phyloP scores from a whole-genome alignment of 2,329 filamentous ascomycete genomes.

The Aspergillus sp. region DNA sequence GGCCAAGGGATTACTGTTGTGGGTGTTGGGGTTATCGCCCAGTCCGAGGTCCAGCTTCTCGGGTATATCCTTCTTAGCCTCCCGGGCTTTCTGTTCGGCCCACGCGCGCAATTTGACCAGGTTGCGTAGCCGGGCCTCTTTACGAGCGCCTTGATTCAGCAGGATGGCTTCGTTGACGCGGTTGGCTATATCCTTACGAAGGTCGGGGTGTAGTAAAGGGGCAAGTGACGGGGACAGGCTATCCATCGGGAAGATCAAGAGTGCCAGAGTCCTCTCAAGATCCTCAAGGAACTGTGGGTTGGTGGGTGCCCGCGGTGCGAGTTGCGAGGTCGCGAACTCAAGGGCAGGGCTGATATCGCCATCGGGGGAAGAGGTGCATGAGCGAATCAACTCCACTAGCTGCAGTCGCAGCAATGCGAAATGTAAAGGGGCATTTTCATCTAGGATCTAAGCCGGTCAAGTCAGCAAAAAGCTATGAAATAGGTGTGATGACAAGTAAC shows the following conservation, averaged over 20 bases:
- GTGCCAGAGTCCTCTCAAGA: constrained; percentile 87
- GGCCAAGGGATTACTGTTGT: constrained; percentile 28
- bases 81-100: constrained; percentile 66
- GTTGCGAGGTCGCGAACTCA: constrained; percentile 81
- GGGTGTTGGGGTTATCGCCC: constrained; percentile 27
- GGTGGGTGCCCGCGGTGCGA: constrained; percentile 82
- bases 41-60: constrained; percentile 49
- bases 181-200: constrained; percentile 81
- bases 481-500: constrained; percentile 14
- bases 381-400: constrained; percentile 87
- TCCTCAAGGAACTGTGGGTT: constrained; percentile 81
- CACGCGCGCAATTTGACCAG: constrained; percentile 81
- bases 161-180: constrained; percentile 89
- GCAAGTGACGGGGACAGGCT: constrained; percentile 74
- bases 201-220: constrained; percentile 72
- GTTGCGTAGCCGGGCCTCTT: constrained; percentile 79
- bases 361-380: constrained; percentile 64
- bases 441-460: constrained; percentile 68
- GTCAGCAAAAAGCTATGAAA: constrained; percentile 26
- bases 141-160: constrained; percentile 67
- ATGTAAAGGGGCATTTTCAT: constrained; percentile 78
- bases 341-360: constrained; percentile 78
- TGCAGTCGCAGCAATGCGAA: constrained; percentile 89
- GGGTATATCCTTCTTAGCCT: constrained; percentile 50
- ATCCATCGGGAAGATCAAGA: constrained; percentile 85